phyloP scores from a whole-genome alignment of 2,329 filamentous ascomycete species.

The Talaromyces islandicus region DNA sequence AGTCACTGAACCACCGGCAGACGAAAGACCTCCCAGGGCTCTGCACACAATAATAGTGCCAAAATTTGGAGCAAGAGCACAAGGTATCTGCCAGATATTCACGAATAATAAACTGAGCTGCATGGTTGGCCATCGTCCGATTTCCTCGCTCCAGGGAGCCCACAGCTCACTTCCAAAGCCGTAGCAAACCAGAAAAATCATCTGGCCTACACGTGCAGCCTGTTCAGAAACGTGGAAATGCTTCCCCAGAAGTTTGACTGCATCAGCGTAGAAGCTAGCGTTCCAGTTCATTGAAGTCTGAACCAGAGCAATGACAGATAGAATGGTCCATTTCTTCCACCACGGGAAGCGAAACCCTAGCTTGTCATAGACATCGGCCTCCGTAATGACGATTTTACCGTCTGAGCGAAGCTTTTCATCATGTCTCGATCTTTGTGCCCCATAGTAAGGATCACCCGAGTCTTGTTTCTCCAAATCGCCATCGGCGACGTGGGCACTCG shows the following conservation, averaged over 20 bases:
- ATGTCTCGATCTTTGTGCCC: neutral
- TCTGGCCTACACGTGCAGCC: conserved; percentile 64
- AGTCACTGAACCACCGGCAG: conserved; percentile 60
- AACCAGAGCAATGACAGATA: conserved; percentile 63
- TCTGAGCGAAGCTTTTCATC: conserved; percentile 13
- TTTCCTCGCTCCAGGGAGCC: conserved; percentile 80
- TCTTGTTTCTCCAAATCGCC: conserved; percentile 10
- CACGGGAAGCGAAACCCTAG: conserved; percentile 56
- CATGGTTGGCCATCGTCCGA: conserved; percentile 69
- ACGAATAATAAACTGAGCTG: conserved; percentile 68
- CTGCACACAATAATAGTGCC: conserved; percentile 63
- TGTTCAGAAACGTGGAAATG: conserved; percentile 63
- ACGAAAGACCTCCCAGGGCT: conserved; percentile 56
- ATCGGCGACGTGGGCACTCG: conserved; percentile 6
- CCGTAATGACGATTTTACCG: conserved; percentile 36
- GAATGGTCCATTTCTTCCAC: conserved; percentile 65
- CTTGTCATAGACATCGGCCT: conserved; percentile 58
- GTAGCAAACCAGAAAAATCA: conserved; percentile 71
- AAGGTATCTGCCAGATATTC: conserved; percentile 69
- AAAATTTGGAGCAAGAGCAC: conserved; percentile 67
- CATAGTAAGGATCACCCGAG: conserved; percentile 5
- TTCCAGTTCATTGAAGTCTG: conserved; percentile 76
- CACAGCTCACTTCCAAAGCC: conserved; percentile 82
- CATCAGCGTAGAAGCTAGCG: conserved; percentile 66
- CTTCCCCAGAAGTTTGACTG: conserved; percentile 54